Base-by-base conservation (phyloP, 768 basidiomycete genomes). In the Suillus placidus region DNA sequence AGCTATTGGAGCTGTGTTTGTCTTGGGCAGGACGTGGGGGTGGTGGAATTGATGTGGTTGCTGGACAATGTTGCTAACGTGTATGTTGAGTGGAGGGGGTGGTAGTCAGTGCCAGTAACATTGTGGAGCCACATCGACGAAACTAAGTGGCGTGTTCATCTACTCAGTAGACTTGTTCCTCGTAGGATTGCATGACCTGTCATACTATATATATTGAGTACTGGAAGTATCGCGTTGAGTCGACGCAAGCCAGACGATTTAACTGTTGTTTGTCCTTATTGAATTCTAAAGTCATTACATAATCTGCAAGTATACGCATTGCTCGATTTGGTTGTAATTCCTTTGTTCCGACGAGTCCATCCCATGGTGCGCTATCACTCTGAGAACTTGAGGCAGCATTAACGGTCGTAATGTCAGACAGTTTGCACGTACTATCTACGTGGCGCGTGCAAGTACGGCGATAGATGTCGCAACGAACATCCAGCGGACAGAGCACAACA, bases 361-460 rank as follows among this genome's bases (percentile, higher is more conserved):
- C 58, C 26, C 10, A 60, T 60, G 58, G 58, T 60, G 38, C 40
- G 58, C 14, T 42, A 30, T 18, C 40, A 42, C 10, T 42, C 40
- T 30, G 58, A 42, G 6, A 60, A 38, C 37, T 42, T n/a, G 9
- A 40, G 26, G 40, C 40, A 43, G 12, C 40, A 42, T 43, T 60
- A 42, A 60, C 58, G 5, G 10, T 30, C 30, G 12, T 68, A 51
- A 38, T 55, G 5, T 45, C 49, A 90, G 90, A 73, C 73, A 8
- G 82, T 89, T 0, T 92, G 91, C 71, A 78, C 82, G 55, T 92
- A 80, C 75, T 91, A 82, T 71, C 72, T 88, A 51, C 83, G 85
- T 18, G 91, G 90, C 8, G 70, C 78, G 42, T 92, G 91, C 78
- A 85, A 80, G 70, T 93, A 88, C 69, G 91, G 91, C 4, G 77